These are phyloP conservation scores for Dipodascopsis uninucleata DNA, from an alignment of 805 yeast genomes.

Conservation along the genomic window DNA sequence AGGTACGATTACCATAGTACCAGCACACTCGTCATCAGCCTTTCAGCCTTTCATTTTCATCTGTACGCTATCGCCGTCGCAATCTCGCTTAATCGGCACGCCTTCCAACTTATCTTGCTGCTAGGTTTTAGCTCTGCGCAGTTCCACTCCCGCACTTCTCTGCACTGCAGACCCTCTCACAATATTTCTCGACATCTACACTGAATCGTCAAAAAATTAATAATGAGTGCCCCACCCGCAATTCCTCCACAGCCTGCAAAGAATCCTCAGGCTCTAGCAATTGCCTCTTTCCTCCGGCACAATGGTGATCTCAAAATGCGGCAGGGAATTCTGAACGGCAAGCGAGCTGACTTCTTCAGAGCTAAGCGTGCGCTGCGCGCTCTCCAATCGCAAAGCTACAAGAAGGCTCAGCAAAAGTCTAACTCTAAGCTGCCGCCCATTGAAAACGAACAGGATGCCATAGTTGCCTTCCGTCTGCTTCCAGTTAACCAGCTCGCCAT, in stretches of 20 bases:
- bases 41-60: too few species aligned
- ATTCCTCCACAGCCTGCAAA: conserved; percentile 17
- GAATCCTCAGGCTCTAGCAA: conserved; percentile 55
- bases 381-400: conserved; percentile 67
- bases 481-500: conserved; percentile 70
- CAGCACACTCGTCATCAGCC: too few species aligned
- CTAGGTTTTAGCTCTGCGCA: too few species aligned
- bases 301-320: conserved; percentile 72
- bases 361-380: conserved; percentile 79
- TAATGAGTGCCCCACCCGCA: too few species aligned
- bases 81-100: too few species aligned
- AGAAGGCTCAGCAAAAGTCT: conserved; percentile 41
- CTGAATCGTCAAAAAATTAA: too few species aligned
- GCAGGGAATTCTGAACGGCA: conserved; percentile 68
- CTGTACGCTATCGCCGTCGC: too few species aligned
- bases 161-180: too few species aligned
- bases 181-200: too few species aligned
- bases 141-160: too few species aligned
- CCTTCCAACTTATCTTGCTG: too few species aligned
- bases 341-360: conserved; percentile 77
- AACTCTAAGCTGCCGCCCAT: conserved; percentile 52
- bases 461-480: conserved; percentile 58
- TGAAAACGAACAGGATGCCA: conserved; percentile 52
- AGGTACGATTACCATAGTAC: too few species aligned
- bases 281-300: conserved; percentile 69